Conservation (phyloP, 139 green algal species). For the Chloropicon primus region DNA sequence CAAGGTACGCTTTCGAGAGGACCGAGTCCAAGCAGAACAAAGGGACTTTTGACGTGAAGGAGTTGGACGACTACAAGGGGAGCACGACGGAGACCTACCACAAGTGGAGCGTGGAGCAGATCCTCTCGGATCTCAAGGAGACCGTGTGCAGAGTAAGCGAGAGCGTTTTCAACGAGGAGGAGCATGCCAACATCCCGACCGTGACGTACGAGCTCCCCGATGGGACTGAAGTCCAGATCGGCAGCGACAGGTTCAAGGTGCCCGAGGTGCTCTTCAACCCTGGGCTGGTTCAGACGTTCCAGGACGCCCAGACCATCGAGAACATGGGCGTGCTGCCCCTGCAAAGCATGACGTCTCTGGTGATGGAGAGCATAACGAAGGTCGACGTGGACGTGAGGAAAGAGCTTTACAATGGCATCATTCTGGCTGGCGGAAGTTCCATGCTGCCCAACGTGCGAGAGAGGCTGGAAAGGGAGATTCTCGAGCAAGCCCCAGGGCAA, state of each 20-base stretch:
- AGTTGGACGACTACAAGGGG: conserved; percentile 8
- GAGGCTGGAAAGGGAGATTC: conserved; percentile 61
- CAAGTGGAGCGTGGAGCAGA: conserved; percentile 24
- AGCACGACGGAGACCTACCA: conserved; percentile 27
- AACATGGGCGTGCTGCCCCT: conserved; percentile 4
- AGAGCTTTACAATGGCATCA: conserved; percentile 59
- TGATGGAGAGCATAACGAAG: conserved; percentile 50
- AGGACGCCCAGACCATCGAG: not conserved
- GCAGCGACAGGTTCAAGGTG: conserved; percentile 64
- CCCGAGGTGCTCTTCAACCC: conserved; percentile 68
- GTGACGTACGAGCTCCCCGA: conserved; percentile 73
- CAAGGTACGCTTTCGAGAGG: conserved; percentile 62
- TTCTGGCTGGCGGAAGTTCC: conserved; percentile 43
- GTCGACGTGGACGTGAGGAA: conserved; percentile 76
- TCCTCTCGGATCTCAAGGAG: conserved; percentile 73
- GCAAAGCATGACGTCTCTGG: conserved; percentile 28
- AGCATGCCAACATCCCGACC: conserved; percentile 60
- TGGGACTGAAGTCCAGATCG: conserved; percentile 47
- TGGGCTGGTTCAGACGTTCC: conserved; percentile 1
- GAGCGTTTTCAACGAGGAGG: conserved; percentile 47
- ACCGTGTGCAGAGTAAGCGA: conserved; percentile 60
- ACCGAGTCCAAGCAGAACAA: conserved; percentile 24
- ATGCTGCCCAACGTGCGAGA: conserved; percentile 51
- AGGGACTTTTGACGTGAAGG: conserved; percentile 37
- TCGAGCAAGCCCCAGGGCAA: conserved; percentile 1